phyloP scores from a whole-genome alignment of 1,139 yeast genomes.

The Candida buenavistaensis region DNA sequence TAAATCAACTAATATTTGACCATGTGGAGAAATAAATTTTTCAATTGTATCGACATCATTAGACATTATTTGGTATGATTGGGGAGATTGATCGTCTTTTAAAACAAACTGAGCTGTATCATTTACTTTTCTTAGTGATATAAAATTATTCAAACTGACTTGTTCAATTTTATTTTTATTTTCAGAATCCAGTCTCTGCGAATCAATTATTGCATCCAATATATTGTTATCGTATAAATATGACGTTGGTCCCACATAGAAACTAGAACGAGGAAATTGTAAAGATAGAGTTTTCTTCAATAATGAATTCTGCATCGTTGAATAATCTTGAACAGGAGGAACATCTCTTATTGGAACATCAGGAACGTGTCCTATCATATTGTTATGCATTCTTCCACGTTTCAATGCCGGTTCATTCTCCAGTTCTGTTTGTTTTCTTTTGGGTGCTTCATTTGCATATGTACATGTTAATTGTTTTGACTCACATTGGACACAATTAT shows the following conservation, averaged over 20 bases:
- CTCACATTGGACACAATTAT: slow-evolving; percentile 69
- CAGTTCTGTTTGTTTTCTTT: slow-evolving; percentile 28
- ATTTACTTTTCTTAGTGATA: slow-evolving; percentile 67
- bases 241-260: slow-evolving; percentile 75
- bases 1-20: slow-evolving; percentile 66
- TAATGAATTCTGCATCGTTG: slow-evolving; percentile 49
- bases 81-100: slow-evolving; percentile 71
- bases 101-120: slow-evolving; percentile 63
- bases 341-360: slow-evolving; percentile 55
- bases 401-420: slow-evolving; percentile 19
- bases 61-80: slow-evolving; percentile 61
- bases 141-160: slow-evolving; percentile 55
- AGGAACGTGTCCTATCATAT: slow-evolving; percentile 30
- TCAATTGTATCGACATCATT: slow-evolving; percentile 72
- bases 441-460: slow-evolving; percentile 36
- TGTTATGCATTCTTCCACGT: slow-evolving; percentile 14
- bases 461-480: slow-evolving; percentile 67
- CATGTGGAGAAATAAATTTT: slow-evolving; percentile 73
- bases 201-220: slow-evolving; percentile 53
- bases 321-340: slow-evolving; percentile 56
- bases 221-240: slow-evolving; percentile 59
- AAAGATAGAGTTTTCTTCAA: slow-evolving; percentile 46
- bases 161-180: slow-evolving; percentile 53
- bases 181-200: slow-evolving; percentile 21
- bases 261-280: slow-evolving; percentile 75